Base-by-base conservation (phyloP, 345 rosid genomes). In the Moricandia moricandioides region DNA sequence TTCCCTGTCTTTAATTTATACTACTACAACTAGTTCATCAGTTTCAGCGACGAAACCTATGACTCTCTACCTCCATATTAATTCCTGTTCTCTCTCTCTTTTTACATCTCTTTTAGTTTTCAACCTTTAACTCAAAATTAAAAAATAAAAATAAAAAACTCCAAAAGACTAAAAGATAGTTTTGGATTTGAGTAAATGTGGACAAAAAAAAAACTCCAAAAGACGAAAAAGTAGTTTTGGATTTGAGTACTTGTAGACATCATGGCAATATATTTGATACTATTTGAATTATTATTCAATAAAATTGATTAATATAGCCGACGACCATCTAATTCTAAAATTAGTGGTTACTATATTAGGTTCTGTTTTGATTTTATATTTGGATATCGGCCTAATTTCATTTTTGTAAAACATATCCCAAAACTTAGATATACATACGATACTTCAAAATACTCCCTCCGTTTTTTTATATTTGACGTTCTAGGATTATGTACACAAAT, bases 11-110 rank as follows among this genome's bases (percentile, higher is more conserved):
- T 77, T 56, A 10, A 62, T 24, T 37, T 34, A 10, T n/a, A n/a
- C n/a, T n/a, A n/a, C n/a, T 63, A 10, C 47, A 55, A 30, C n/a
- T 21, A 39, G 31, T 26, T 27, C 10, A 39, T 34, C 57, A 16
- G 31, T 58, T 60, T 56, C 60, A 3, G 34, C 76, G 80, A 71
- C 45, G 67, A 77, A 65, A 77, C 80, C 72, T 65, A 71, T 77
- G 80, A 77, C 80, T 45, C 58, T 69, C 64, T 49, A 69, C 65
- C 68, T 75, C 61, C 62, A 16, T 10, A 27, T 65, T 30, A 54
- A 55, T 30, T 21, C 34, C 51, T 62, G 26, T 58, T 67, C 58
- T 11, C 10, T 21, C 0, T 7, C 11, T 12, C 3, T 4, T 1
- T 59, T 14, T 27, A n/a, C n/a, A n/a, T n/a, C n/a, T n/a, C n/a